Evolutionary conservation across 495 filamentous ascomycete species (phyloP), one percentile per base, ranked within the genome.

Genomic region (Xylaria flabelliformis): DNA sequence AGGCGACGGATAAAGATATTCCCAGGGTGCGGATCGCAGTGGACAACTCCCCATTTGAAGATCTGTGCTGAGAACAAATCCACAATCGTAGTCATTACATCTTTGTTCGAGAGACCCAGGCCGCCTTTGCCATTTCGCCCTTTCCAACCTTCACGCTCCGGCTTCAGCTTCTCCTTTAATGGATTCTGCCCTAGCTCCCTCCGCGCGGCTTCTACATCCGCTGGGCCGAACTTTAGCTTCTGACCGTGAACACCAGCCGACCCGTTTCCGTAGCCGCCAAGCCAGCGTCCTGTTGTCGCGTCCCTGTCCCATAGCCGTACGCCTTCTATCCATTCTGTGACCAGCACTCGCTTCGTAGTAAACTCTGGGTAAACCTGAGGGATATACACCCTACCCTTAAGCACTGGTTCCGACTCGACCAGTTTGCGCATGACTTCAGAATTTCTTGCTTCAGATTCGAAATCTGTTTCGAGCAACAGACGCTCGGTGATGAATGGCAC

Each of bases 311-410:
- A 97, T 9, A 99, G 85, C 24, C 94, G 87, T 3, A 97, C 88
- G 21, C 95, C 95, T 80, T 99, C 96, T 64, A 99, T 94, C 96
- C 96, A 99, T 78, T 99, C 95, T 2, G 96, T 93, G 3, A 96
- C 97, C 85, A 99, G 91, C 24, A 99, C 91, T 26, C 96, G 88
- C 74, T 85, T 91, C 10, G 93, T 94, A 75, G 90, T 94, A 34
- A 97, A 86, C 61, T 96, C 93, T 13, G 89, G 87, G 79, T 93
- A 94, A 24, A 97, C 91, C 46, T 90, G 87, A 0, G 95, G 95
- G 61, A 99, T 91, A 77, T 98, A 97, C 6, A 98, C 94, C 3
- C 93, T 85, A 46, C 88, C 91, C 42, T 89, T 86, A 17, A 98
- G 84, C 24, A 92, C 87, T 24, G 93, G 87, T 76, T 99, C 96